Base-by-base conservation (phyloP, 2,329 filamentous ascomycete genomes). In the Fusarium buharicum region DNA sequence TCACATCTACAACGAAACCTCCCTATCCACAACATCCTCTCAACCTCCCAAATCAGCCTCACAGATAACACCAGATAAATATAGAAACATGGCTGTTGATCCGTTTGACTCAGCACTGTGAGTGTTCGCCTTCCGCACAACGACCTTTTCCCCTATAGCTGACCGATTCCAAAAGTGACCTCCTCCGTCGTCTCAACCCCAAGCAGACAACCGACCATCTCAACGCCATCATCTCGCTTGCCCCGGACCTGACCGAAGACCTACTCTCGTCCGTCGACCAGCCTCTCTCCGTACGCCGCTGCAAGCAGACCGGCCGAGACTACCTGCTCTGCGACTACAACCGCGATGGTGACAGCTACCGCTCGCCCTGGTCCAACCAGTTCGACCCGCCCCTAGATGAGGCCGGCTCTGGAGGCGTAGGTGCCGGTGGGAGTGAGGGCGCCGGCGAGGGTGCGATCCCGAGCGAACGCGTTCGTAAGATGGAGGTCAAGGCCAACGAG, bases 271-370 rank as follows among this genome's bases (percentile, higher is more conserved):
- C 94, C 20, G 95, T 99, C 70, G 95, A 99, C 79, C 94, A 98
- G 77, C 95, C 95, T 20, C 89, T 99, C 54, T 88, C 90, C 57
- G 86, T 96, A 63, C 89, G 90, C 70, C 90, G 91, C 67, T 98
- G 95, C 83, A 87, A 87, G 70, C 91, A 93, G 78, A 90, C 92
- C 28, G 92, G 93, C 70, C 91, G 94, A 69, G 95, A 98, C 80
- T 99, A 97, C 82, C 87, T 99, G 47, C 90, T 97, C 73, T 99
- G 95, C 84, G 95, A 99, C 85, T 99, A 99, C 85, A 99, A 99
- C 84, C 93, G 95, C 66, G 95, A 99, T 79, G 95, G 95, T 62
- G 94, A 97, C 81, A 96, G 91, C 79, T 97, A 97, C 85, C 90
- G 95, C 62, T 96, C 92, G 66, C 95, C 95, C n/a, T 99, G 95